Evolutionary conservation across 2,329 filamentous ascomycete genomes (phyloP).

Genomic region (Fusarium paranaense): DNA sequence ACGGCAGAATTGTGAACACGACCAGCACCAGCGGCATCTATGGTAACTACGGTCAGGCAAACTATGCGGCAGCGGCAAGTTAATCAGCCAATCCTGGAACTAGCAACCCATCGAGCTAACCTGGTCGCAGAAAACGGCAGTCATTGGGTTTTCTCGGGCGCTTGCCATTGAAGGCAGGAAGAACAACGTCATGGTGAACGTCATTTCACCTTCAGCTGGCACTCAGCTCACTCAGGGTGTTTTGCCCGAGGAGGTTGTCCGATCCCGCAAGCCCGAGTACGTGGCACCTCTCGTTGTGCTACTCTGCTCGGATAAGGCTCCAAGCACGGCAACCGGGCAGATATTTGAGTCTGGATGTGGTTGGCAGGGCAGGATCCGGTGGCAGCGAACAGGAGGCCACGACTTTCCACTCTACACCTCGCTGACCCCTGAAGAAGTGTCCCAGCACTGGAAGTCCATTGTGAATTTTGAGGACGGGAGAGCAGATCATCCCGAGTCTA

Average conservation of each 20-base stretch:
- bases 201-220: slow-evolving; percentile 96
- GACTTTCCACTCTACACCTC: too few relatives aligned
- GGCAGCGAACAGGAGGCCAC: too few relatives aligned
- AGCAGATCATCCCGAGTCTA: too few relatives aligned
- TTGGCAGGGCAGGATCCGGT: slow-evolving; percentile 65
- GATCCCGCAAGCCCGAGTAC: slow-evolving; percentile 99
- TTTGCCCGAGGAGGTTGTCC: slow-evolving; percentile 95
- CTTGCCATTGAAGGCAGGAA: slow-evolving; percentile 93
- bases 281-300: slow-evolving; percentile 92
- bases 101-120: slow-evolving; percentile 29
- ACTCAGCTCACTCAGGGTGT: slow-evolving; percentile 95
- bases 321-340: slow-evolving; percentile 77
- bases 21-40: slow-evolving; percentile 98
- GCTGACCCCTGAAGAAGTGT: too few relatives aligned
- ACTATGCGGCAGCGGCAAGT: slow-evolving; percentile 89
- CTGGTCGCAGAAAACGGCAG: slow-evolving; percentile 79
- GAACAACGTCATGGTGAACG: slow-evolving; percentile 98
- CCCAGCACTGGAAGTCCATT: too few relatives aligned
- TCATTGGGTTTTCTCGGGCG: slow-evolving; percentile 93
- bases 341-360: slow-evolving; percentile 96
- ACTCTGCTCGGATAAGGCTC: slow-evolving; percentile 86
- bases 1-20: slow-evolving; percentile 96
- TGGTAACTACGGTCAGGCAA: slow-evolving; percentile 98
- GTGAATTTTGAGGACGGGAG: too few relatives aligned
- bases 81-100: too few relatives aligned